Conservation (phyloP, 192 early-diverging fungal genomes). For the Geranomyces michiganensis region DNA sequence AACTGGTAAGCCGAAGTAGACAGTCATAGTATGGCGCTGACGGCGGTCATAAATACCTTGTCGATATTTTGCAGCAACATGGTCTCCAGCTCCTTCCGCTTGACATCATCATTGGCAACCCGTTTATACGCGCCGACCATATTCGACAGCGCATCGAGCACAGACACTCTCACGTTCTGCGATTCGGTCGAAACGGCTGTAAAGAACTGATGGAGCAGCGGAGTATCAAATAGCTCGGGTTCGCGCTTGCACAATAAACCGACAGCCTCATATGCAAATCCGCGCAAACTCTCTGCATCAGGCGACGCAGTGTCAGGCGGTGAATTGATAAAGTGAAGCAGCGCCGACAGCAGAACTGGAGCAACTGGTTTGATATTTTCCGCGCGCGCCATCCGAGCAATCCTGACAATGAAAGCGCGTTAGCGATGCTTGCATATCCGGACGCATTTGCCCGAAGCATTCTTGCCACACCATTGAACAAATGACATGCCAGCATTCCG, state of each 20-base stretch:
- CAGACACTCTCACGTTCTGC: conserved; percentile 68
- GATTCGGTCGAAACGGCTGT: conserved; percentile 64
- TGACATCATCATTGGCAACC: conserved; percentile 14
- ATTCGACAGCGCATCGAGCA: conserved; percentile 79
- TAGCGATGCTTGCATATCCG: not conserved
- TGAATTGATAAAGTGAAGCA: conserved; percentile 65
- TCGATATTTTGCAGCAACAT: conserved; percentile 48
- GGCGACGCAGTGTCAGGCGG: not conserved
- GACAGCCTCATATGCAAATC: conserved; percentile 84
- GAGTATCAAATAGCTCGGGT: conserved; percentile 70
- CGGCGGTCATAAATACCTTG: conserved; percentile 32
- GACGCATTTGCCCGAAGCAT: too few relatives aligned
- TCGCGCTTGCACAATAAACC: conserved; percentile 76
- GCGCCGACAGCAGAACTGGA: conserved; percentile 67
- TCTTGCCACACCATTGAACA: conserved; percentile 72
- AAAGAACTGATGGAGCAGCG: conserved; percentile 71
- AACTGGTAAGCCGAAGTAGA: too few relatives aligned
- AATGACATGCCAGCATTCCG: conserved; percentile 77
- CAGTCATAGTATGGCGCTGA: not conserved
- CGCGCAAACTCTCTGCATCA: conserved; percentile 56
- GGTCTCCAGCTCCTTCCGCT: conserved; percentile 31
- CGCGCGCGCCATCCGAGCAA: conserved; percentile 26
- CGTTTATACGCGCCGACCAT: conserved; percentile 67
- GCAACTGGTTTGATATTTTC: conserved; percentile 65
- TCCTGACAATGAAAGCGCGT: not conserved